phyloP scores from a whole-genome alignment of 495 filamentous ascomycete species.

The Neurospora intermedia region DNA sequence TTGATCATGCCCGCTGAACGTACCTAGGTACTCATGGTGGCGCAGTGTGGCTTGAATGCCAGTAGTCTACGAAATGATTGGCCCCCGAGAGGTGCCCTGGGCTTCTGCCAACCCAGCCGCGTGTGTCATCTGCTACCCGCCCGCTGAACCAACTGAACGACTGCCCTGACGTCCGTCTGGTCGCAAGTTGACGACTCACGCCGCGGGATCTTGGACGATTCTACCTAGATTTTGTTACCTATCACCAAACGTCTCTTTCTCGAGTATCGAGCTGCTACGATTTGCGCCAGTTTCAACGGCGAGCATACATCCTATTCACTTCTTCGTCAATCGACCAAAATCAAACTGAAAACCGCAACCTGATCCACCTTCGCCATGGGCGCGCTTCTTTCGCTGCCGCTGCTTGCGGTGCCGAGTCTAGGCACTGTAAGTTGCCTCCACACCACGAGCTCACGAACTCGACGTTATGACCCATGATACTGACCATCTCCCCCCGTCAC shows the following conservation, averaged over 20 bases:
- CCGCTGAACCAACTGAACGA: not conserved
- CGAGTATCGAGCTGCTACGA: not conserved
- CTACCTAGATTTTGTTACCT: not conserved
- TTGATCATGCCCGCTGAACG: not conserved
- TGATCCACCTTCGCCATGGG: slow-evolving; percentile 52
- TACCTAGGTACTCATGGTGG: not conserved
- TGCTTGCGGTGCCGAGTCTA: slow-evolving; percentile 77
- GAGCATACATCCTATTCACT: not conserved
- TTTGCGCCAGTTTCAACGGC: not conserved
- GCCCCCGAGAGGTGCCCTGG: not conserved
- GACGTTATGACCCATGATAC: not conserved
- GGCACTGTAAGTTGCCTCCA: slow-evolving; percentile 58
- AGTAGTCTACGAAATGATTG: not conserved
- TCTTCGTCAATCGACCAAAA: not conserved
- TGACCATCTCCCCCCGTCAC: not conserved
- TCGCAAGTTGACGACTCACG: not conserved
- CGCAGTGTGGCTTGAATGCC: not conserved
- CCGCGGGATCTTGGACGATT: not conserved
- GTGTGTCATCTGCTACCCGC: not conserved
- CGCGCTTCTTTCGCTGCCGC: slow-evolving; percentile 77
- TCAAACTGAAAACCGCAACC: not conserved
- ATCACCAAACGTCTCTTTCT: not conserved
- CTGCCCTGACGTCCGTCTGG: not conserved
- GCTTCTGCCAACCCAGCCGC: not conserved
- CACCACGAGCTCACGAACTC: not conserved